Evolutionary conservation across 306 rosid genomes (phyloP), one percentile per base, ranked within the genome.

Genomic region (Rosa rugosa): DNA sequence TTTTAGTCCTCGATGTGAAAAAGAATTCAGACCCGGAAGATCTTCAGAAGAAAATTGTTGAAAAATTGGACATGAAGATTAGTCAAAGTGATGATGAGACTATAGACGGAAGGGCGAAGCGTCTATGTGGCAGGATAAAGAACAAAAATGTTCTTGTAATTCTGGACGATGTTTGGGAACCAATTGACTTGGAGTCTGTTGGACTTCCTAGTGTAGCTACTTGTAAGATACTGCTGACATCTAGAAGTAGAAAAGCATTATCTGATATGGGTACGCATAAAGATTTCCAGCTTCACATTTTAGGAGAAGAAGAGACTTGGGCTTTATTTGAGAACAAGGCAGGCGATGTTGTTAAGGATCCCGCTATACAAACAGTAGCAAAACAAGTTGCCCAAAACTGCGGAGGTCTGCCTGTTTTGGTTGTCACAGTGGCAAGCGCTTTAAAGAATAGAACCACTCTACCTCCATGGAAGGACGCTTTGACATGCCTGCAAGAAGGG

Each of bases 271-370:
- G 27, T 17, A 41, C 67, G 0, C 71, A 69, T 5, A 71, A 54
- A 3, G 18, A 11, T 8, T 54, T 80, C 18, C 7, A 0, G 16
- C 46, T 83, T n/a, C 65, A 71, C 0, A 2, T 22, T 31, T 62
- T 83, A 40, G 2, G 0, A 0, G 16, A 46, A 3, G 20, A 42
- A 1, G 86, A 83, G 47, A 45, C 45, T 13, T 44, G 76, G 60
- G 0, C n/a, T 46, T 76, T 80, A 14, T 83, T 83, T 76, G 70
- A 63, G 59, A 80, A 75, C 78, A 34, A 63, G 74, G 79, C 42
- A 4, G 75, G 81, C 4, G 22, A 49, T 6, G 10, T 17, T 0
- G 64, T 40, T 4, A 40, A 49, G 31, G 18, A 64, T 6, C 11
- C 11, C 0, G 8, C 38, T 17, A 9, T 41, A 34, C 31, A 16